These are phyloP conservation scores for Turnera subulata DNA, from an alignment of 345 rosid species.

Conservation along the genomic window DNA sequence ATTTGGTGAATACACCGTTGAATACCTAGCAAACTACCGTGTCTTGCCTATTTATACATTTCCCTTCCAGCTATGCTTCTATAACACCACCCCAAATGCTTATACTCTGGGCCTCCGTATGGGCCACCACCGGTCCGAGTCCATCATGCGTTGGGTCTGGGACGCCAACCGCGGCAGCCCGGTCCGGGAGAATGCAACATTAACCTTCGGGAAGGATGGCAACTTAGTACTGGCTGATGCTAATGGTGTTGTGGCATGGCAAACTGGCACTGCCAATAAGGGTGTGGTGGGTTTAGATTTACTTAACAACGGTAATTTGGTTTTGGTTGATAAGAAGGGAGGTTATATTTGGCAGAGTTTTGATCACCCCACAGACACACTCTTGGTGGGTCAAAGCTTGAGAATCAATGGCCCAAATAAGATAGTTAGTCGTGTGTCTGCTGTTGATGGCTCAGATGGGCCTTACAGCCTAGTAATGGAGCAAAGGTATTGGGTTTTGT, in stretches of 20 bases:
- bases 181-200: conserved; percentile 19
- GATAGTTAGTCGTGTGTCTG: conserved; percentile 44
- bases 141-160: conserved; percentile 42
- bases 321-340: not conserved
- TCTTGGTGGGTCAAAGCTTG: conserved; percentile 9
- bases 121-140: conserved; percentile 40
- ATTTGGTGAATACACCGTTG: not conserved
- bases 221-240: not conserved
- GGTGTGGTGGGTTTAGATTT: not conserved
- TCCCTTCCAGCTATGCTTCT: conserved; percentile 22
- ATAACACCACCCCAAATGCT: conserved; percentile 47
- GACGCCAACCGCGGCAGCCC: conserved; percentile 19
- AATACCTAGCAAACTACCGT: not conserved
- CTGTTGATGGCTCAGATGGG: conserved; percentile 19
- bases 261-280: conserved; percentile 1
- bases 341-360: conserved; percentile 12
- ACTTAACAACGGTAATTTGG: not conserved
- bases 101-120: conserved; percentile 46
- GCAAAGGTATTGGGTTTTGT: conserved; percentile 24
- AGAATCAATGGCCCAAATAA: conserved; percentile 16
- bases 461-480: conserved; percentile 41
- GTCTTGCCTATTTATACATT: not conserved
- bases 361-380: not conserved
- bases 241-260: not conserved
- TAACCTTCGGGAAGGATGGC: not conserved